Evolutionary conservation across 2,329 filamentous ascomycete genomes (phyloP), one percentile per base, ranked within the genome.

Genomic region (Scedosporium minutisporum): DNA sequence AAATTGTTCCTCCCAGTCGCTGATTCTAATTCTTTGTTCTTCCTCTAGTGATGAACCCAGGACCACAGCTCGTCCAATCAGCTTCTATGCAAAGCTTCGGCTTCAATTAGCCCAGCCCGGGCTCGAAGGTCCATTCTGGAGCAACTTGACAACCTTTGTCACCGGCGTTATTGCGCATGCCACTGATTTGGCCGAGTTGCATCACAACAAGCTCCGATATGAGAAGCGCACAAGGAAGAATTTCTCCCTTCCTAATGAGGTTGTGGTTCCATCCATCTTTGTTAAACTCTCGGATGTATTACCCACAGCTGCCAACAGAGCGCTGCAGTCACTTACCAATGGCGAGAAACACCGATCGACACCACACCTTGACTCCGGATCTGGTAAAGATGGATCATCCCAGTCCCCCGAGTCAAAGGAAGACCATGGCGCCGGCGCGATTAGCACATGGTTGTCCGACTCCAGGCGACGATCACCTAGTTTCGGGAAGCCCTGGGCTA

Each of bases 151-250:
- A 0, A 68, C 80, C 23, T 80, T 82, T 66, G 75, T 65, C 3
- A 77, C 80, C 3, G 79, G 77, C 55, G 77, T 83, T 66, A 80
- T 86, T 44, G 74, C 78, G 1, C 80, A 84, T 23, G 74, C 77
- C 44, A 74, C 77, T 16, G 80, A 84, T 63, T 68, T 80, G 62
- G 76, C 76, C n/a, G 75, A 78, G 41, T 71, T 85, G 48, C 75
- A 81, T 63, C 71, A 70, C 18, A 76, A 76, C 29, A 73, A 70
- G 23, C 77, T 83, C 42, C 55, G 42, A 6, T 59, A 58, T 63
- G 74, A 75, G 66, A 75, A 78, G 65, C 67, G 68, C 57, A 66
- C 70, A 1, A 70, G 68, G 12, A 66, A 68, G 2, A 78, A 76
- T 64, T 71, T 73, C 64, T 73, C 75, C 3, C 69, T 80, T 14